These are phyloP conservation scores for Jatropha curcas DNA, from an alignment of 345 rosid genomes.

Conservation along the genomic window DNA sequence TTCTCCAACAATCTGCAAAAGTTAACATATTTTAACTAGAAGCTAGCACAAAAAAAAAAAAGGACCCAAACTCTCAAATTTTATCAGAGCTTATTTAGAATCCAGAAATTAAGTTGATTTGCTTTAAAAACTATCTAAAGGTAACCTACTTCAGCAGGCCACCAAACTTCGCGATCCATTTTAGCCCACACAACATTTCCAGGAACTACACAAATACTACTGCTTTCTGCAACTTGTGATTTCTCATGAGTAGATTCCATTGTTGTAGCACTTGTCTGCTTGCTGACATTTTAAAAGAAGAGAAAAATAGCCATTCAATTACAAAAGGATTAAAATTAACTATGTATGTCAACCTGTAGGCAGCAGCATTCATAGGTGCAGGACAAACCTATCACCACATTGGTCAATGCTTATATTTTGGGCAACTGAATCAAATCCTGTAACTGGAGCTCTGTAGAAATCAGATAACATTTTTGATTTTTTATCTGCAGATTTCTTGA, in stretches of 20 bases:
- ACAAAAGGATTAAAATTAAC: not conserved
- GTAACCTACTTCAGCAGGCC: slow-evolving; percentile 28
- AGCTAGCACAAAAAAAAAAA: not conserved
- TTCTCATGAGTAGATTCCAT: slow-evolving; percentile 7
- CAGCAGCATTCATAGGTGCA: not conserved
- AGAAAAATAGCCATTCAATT: not conserved
- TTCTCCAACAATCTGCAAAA: slow-evolving; percentile 22
- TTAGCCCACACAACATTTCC: slow-evolving; percentile 25
- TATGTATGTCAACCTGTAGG: not conserved
- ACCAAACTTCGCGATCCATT: slow-evolving; percentile 17
- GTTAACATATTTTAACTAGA: not conserved
- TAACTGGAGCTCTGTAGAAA: slow-evolving; percentile 1
- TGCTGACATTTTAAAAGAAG: not conserved
- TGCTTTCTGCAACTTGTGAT: slow-evolving; percentile 19
- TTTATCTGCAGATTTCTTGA: slow-evolving; percentile 2
- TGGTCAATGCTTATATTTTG: not conserved
- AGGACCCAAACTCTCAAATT: too few relatives aligned
- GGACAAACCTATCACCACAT: slow-evolving; percentile 9
- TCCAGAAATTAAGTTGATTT: not conserved
- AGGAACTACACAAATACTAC: slow-evolving; percentile 19
- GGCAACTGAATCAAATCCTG: slow-evolving; percentile 12
- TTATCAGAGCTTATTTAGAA: not conserved
- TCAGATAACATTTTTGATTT: slow-evolving; percentile 10
- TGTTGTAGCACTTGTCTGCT: not conserved
- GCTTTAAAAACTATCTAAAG: not conserved